These are phyloP conservation scores for Olyra latifolia DNA, from an alignment of 176 grass and related monocot species.

Conservation along the genomic window DNA sequence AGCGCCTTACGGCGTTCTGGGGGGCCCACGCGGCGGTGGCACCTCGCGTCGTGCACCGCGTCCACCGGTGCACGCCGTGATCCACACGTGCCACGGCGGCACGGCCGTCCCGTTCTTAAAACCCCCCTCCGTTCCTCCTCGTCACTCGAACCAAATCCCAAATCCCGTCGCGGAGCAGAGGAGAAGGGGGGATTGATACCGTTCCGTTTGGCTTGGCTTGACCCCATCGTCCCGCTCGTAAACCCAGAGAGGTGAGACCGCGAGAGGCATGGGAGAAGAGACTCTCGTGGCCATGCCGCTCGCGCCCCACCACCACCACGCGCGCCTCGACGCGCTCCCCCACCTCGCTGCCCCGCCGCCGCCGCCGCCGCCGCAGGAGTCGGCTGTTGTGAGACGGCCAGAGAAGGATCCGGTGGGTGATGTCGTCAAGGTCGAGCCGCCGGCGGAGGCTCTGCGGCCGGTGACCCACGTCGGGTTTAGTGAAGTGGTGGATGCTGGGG, in stretches of 20 bases:
- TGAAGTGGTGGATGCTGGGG: background rate
- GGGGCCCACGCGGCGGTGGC: background rate
- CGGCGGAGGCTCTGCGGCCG: background rate
- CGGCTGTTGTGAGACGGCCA: background rate
- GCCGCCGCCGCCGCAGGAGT: background rate
- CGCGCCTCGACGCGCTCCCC: background rate
- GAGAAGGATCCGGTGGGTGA: background rate
- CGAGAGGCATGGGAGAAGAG: constrained; percentile 54
- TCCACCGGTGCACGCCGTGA: constrained; percentile 17
- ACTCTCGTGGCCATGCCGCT: constrained; percentile 52
- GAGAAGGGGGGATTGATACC: background rate
- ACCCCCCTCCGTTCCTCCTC: background rate
- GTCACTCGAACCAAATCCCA: constrained; percentile 30
- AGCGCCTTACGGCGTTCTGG: background rate
- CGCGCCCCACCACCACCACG: constrained; percentile 39
- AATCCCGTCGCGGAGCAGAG: constrained; percentile 27
- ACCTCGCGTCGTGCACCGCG: background rate
- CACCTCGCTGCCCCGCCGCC: background rate
- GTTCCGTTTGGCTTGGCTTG: background rate
- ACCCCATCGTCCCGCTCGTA: background rate
- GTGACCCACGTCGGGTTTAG: background rate
- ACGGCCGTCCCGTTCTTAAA: constrained; percentile 77
- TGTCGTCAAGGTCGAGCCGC: background rate
- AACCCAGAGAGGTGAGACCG: constrained; percentile 25
- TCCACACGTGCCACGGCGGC: background rate